phyloP scores from a whole-genome alignment of 257 asterid species.

The Ballota nigra region DNA sequence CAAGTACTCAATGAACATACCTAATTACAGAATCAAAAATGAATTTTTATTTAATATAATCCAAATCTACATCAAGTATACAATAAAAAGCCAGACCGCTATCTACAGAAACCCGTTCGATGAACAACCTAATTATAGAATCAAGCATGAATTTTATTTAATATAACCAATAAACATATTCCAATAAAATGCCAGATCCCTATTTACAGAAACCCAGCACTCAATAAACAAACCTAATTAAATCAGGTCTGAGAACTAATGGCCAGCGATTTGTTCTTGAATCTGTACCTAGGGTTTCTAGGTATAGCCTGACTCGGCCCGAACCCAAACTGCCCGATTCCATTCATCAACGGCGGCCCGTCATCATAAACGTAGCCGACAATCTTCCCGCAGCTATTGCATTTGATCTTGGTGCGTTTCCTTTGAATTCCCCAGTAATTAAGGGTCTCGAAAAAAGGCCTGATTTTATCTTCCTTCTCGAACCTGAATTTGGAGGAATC shows the following conservation, averaged over 20 bases:
- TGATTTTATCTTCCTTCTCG: constrained; percentile 68
- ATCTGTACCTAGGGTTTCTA: constrained; percentile 82
- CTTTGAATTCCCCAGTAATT: constrained; percentile 94
- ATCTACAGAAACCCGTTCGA: constrained; percentile 16
- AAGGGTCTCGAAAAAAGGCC: constrained; percentile 78
- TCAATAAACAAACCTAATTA: not conserved
- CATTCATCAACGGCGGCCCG: constrained; percentile 71
- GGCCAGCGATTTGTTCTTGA: constrained; percentile 62
- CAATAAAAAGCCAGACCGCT: not conserved
- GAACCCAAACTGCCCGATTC: constrained; percentile 76
- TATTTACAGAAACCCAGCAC: constrained; percentile 8
- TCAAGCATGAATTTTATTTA: not conserved
- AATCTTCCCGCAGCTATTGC: constrained; percentile 63
- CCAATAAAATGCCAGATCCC: constrained; percentile 2
- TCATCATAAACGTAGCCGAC: constrained; percentile 85
- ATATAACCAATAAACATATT: not conserved
- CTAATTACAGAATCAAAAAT: too few species aligned
- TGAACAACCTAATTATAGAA: not conserved
- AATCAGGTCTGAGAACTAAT: constrained; percentile 51
- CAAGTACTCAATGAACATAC: too few species aligned
- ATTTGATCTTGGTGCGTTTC: constrained; percentile 70
- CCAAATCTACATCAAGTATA: constrained; percentile 13
- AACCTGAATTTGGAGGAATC: constrained; percentile 73
- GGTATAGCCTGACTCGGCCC: constrained; percentile 93
- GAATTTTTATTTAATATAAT: not conserved